Evolutionary conservation across 1,284 basidiomycete species (phyloP).

Genomic region (Marasmius tenuissimus): DNA sequence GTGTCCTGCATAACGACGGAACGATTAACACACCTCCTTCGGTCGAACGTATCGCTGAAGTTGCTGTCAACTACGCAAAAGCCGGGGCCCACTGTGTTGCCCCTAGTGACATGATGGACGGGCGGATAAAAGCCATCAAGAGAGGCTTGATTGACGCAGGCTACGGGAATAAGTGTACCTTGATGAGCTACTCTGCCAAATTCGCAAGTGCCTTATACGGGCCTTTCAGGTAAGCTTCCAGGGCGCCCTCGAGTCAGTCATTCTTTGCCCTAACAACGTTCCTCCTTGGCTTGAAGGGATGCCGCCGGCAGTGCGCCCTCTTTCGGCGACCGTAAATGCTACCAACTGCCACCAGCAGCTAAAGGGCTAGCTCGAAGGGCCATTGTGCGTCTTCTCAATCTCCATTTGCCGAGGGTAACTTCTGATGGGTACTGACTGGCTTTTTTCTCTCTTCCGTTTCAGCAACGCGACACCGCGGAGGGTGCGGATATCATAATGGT

Average conservation of each 20-base stretch:
- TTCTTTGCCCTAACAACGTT: not conserved
- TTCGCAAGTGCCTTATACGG: constrained; percentile 97
- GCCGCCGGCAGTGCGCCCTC: constrained; percentile 94
- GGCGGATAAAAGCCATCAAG: constrained; percentile 90
- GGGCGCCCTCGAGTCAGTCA: not conserved
- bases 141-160: constrained; percentile 80
- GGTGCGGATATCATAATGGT: constrained; percentile 99
- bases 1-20: constrained; percentile 74
- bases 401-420: not conserved
- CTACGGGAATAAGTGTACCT: constrained; percentile 81
- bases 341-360: constrained; percentile 90
- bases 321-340: constrained; percentile 96
- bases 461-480: constrained; percentile 90
- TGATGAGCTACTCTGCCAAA: constrained; percentile 99
- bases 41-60: constrained; percentile 85
- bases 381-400: constrained; percentile 59
- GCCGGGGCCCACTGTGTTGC: constrained; percentile 98
- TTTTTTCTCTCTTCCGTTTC: constrained; percentile 9
- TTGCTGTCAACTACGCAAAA: constrained; percentile 89
- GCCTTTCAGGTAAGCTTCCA: constrained; percentile 79
- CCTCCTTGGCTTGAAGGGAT: constrained; percentile 55
- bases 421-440: not conserved
- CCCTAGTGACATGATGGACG: constrained; percentile 99
- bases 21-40: constrained; percentile 77
- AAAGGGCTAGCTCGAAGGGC: constrained; percentile 92